These are phyloP conservation scores for Coemansia sp. DNA, from an alignment of 192 early-diverging fungal species.

Conservation along the genomic window DNA sequence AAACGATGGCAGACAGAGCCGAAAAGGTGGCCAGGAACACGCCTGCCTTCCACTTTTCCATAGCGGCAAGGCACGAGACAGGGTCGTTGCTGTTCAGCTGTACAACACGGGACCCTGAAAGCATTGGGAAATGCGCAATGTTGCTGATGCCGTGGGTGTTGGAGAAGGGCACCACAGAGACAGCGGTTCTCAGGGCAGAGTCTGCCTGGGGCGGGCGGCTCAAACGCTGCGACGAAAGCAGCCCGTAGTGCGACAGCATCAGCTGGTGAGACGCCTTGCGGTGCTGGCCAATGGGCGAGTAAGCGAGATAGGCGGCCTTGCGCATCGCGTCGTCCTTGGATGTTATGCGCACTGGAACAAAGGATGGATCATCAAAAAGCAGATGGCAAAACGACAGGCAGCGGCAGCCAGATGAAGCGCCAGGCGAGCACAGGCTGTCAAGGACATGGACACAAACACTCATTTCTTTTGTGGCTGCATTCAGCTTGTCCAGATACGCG, in stretches of 20 bases:
- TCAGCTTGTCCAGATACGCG: constrained; percentile 18
- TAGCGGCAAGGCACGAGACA: constrained; percentile 28
- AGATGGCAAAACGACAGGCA: constrained; percentile 28
- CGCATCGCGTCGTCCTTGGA: constrained; percentile 34
- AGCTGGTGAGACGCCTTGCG: constrained; percentile 20
- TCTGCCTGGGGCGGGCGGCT: constrained; percentile 11
- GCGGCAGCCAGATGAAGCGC: constrained; percentile 5
- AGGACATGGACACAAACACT: constrained; percentile 27
- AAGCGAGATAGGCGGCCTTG: constrained; percentile 40
- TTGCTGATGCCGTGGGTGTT: constrained; percentile 40
- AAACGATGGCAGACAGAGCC: constrained; percentile 19
- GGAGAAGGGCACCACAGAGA: constrained; percentile 44
- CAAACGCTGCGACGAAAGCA: constrained; percentile 33
- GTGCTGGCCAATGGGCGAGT: constrained; percentile 13
- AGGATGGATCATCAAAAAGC: constrained; percentile 42
- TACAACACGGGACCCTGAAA: constrained; percentile 44
- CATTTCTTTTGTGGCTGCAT: constrained; percentile 14
- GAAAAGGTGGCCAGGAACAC: constrained; percentile 32
- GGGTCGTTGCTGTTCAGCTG: constrained; percentile 29
- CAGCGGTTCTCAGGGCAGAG: constrained; percentile 23
- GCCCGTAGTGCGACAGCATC: constrained; percentile 45
- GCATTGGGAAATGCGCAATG: constrained; percentile 48
- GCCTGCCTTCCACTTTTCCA: constrained; percentile 31
- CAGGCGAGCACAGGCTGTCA: constrained; percentile 11
- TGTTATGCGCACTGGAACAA: constrained; percentile 42